Evolutionary conservation across 2,329 filamentous ascomycete genomes (phyloP), one percentile per base, ranked within the genome.

Genomic region (Blumeriella jaapii): DNA sequence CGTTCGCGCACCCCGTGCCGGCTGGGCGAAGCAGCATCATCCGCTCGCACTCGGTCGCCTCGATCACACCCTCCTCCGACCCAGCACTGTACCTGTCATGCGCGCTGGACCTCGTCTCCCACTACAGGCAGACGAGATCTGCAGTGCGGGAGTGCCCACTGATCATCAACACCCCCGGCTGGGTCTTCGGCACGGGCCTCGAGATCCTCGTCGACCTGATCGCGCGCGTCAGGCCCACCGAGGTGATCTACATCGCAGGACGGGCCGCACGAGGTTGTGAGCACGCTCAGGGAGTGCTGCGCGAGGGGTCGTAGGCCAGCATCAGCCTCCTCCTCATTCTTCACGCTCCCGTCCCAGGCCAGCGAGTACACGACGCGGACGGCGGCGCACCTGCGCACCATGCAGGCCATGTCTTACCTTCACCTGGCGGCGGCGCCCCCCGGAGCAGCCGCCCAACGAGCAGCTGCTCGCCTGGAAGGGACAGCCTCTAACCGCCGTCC

Each of bases 371-470:
- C 64, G 1, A 61, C 68, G 3, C 64, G 77, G 23, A 81, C 76
- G 7, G 68, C 79, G 0, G 66, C 71, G 0, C 75, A 87, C 41
- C 57, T 83, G 2, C 64, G 80, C 32, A 68, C 69, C 5, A 85
- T 89, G 78, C 80, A 86, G 47, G 73, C 68, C n/a, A 77, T 85
- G 67, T 78, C 81, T 0, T 89, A 87, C 48, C 84, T 89, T 50
- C 83, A 89, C 52, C 45, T 62, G 7, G 50, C 57, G 12, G 29
- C 40, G 24, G 35, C 17, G 29, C n/a, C n/a, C n/a, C n/a, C n/a
- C n/a, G n/a, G n/a, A n/a, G n/a, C n/a, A n/a, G n/a, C n/a, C n/a
- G n/a, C 47, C 26, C 31, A 47, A 40, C 39, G 40, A 39, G 3
- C n/a, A 25, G 32, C 26, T 43, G 41, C 44, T 34, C n/a, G n/a